These are phyloP conservation scores for Haplographium delicatum DNA, from an alignment of 495 filamentous ascomycete genomes.

Conservation along the genomic window DNA sequence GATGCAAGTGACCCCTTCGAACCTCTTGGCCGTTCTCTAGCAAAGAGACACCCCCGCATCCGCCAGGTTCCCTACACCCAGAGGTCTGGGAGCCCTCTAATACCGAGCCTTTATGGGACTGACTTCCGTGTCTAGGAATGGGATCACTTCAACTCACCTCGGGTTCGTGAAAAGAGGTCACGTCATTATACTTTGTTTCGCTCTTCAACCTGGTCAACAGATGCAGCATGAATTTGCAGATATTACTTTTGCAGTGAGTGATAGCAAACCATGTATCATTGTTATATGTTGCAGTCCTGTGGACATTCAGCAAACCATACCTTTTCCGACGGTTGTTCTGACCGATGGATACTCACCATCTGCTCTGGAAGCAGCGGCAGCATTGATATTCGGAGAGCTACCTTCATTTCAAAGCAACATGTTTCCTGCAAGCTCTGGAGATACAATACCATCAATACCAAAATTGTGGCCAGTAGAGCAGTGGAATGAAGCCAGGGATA, in stretches of 20 bases:
- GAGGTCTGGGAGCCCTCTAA: slow-evolving; percentile 7
- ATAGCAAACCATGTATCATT: slow-evolving; percentile 44
- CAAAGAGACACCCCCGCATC: slow-evolving; percentile 47
- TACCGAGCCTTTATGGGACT: neutral
- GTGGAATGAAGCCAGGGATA: slow-evolving; percentile 40
- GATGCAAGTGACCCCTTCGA: slow-evolving; percentile 52
- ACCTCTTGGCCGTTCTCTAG: slow-evolving; percentile 50
- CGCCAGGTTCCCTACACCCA: slow-evolving; percentile 57
- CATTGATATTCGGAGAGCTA: slow-evolving; percentile 46
- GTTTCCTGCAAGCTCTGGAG: slow-evolving; percentile 6
- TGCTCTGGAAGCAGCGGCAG: slow-evolving; percentile 50
- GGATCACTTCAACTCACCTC: slow-evolving; percentile 54
- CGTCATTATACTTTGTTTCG: slow-evolving; percentile 43
- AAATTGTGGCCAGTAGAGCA: slow-evolving; percentile 40
- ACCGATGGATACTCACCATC: slow-evolving; percentile 41
- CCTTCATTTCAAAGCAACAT: slow-evolving; percentile 14
- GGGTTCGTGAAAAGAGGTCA: slow-evolving; percentile 52
- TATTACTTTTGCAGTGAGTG: slow-evolving; percentile 36
- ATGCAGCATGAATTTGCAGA: slow-evolving; percentile 40
- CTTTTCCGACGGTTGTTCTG: slow-evolving; percentile 43
- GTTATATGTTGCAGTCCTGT: slow-evolving; percentile 40
- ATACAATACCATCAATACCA: no score
- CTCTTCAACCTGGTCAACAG: slow-evolving; percentile 21
- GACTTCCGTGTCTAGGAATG: slow-evolving; percentile 30
- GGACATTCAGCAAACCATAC: neutral